Evolutionary conservation across 441 rosid genomes (phyloP).

Genomic region (Adansonia grandidieri): DNA sequence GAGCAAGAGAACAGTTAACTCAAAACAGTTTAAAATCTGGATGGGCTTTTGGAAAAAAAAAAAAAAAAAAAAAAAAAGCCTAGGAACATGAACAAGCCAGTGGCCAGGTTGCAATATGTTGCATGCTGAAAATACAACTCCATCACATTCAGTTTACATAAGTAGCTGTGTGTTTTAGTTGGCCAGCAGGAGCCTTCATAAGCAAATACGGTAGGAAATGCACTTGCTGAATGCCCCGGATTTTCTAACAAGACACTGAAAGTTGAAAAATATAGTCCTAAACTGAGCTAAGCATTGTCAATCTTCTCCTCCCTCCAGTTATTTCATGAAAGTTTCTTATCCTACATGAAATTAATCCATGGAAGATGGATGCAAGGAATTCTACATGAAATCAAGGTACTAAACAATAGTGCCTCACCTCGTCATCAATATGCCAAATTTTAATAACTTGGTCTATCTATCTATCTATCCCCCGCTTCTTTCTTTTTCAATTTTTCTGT

Average conservation of each 20-base stretch:
- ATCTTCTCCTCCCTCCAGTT: not conserved
- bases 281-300: conserved; percentile 3
- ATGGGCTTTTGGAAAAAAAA: not conserved
- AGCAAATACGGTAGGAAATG: not conserved
- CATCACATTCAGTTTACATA: conserved; percentile 15
- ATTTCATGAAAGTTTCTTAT: not conserved
- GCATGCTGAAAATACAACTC: not conserved
- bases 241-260: conserved; percentile 9
- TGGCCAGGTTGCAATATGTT: not conserved
- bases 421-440: not conserved
- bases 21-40: not conserved
- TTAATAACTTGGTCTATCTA: not conserved
- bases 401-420: not conserved
- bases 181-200: not conserved
- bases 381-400: not conserved
- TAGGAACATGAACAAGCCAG: conserved; percentile 3
- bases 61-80: not conserved
- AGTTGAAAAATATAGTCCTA: conserved; percentile 14
- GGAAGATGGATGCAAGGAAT: not conserved
- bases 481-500: not conserved
- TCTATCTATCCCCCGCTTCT: not conserved
- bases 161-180: not conserved
- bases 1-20: not conserved
- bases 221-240: not conserved
- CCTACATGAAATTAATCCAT: conserved; percentile 4